Evolutionary conservation across 2,329 filamentous ascomycete genomes (phyloP).

Genomic region (Dactylellina leptospora): DNA sequence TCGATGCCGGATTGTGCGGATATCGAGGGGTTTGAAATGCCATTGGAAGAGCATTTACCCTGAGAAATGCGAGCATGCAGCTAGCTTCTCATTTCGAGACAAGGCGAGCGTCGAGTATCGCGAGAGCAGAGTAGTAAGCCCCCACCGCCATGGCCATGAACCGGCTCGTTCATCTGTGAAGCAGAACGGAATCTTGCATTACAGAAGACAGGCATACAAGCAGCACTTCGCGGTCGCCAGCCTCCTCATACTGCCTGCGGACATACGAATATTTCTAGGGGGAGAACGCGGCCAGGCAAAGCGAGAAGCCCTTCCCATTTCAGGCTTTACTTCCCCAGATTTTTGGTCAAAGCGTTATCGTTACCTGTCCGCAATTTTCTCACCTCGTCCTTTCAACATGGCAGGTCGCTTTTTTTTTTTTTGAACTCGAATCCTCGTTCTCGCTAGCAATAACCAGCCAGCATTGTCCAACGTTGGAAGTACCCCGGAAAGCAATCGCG

Average conservation of each 20-base stretch:
- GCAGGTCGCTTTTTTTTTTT: conserved; percentile 9
- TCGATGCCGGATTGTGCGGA: conserved; percentile 34
- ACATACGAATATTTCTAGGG: conserved; percentile 12
- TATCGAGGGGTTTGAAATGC: conserved; percentile 20
- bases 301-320: conserved; percentile 31
- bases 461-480: conserved; percentile 9
- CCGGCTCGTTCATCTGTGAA: conserved; percentile 2
- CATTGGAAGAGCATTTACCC: conserved; percentile 33
- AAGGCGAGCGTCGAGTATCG: conserved; percentile 13
- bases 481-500: conserved; percentile 27
- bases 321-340: conserved; percentile 49
- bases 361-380: no score
- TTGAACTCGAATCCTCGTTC: neutral
- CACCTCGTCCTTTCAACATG: no score
- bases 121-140: conserved; percentile 28
- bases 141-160: conserved; percentile 29
- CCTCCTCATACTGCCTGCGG: conserved; percentile 12
- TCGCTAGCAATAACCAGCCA: conserved; percentile 22
- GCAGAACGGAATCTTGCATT: conserved; percentile 35
- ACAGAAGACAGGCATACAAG: conserved; percentile 18
- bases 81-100: no score
- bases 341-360: conserved; percentile 45
- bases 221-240: conserved; percentile 26
- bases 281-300: neutral
- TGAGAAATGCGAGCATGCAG: conserved; percentile 14